A percentile compares a stretch with the other conserved stretches of the same genome.
Conservation (phyloP, 1,139 yeast species). For the Zhuliangozyma parablackwelliae region DNA sequence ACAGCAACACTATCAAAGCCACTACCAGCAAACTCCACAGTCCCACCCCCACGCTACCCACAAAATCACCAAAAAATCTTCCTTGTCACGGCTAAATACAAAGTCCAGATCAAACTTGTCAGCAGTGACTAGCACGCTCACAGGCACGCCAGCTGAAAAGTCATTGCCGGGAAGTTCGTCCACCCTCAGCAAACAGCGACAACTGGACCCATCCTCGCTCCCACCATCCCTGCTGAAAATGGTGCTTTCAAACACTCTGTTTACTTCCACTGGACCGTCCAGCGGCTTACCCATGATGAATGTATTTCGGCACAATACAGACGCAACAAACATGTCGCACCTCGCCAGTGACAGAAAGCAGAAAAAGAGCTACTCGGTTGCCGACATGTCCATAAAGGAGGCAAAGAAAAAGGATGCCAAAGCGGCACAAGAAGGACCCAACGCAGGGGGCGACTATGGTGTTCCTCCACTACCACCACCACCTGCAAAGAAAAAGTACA, state of each 20-base stretch:
- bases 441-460: too few relatives aligned
- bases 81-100: constrained; percentile 16
- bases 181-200: too few relatives aligned
- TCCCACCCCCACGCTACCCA: not conserved
- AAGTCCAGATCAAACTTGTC: constrained; percentile 4
- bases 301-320: constrained; percentile 26
- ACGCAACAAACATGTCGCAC: constrained; percentile 14
- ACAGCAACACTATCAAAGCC: constrained; percentile 1
- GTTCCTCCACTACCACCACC: not conserved
- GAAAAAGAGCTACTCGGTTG: not conserved
- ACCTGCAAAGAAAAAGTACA: constrained; percentile 27
- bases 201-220: too few relatives aligned
- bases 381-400: not conserved
- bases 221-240: too few relatives aligned
- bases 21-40: not conserved
- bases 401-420: too few relatives aligned
- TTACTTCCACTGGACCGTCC: constrained; percentile 6
- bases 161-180: too few relatives aligned
- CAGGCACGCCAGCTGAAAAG: too few relatives aligned
- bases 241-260: constrained; percentile 4
- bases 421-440: too few relatives aligned
- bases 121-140: not conserved
- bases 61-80: constrained; percentile 19
- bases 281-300: constrained; percentile 13
- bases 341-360: not conserved